phyloP scores from a whole-genome alignment of 129 eudicot genomes.

The Arctium lappa region DNA sequence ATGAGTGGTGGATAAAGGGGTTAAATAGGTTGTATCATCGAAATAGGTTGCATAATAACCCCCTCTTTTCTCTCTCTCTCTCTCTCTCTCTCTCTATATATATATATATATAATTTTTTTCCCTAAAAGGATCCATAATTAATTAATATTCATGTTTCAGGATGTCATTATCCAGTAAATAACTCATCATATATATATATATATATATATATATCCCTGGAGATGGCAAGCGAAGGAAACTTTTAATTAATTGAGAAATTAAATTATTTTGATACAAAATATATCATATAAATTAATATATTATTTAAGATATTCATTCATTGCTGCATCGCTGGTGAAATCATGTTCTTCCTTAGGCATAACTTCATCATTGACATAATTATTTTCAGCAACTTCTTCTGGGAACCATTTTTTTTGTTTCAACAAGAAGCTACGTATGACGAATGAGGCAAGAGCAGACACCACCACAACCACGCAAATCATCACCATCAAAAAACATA shows the following conservation, averaged over 20 bases:
- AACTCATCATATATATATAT: too few relatives aligned
- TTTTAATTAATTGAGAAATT: neutral
- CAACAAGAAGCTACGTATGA: slow-evolving; percentile 1
- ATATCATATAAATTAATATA: neutral
- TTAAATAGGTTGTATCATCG: too few relatives aligned
- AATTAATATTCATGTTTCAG: too few relatives aligned
- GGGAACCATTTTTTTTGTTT: neutral
- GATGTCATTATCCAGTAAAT: too few relatives aligned
- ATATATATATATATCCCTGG: too few relatives aligned
- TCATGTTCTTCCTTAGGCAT: neutral
- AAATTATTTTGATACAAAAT: neutral
- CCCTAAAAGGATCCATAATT: too few relatives aligned
- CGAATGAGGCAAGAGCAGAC: neutral
- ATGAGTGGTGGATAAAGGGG: too few relatives aligned
- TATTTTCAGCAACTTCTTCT: neutral
- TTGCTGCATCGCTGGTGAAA: neutral
- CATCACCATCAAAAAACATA: slow-evolving; percentile 18
- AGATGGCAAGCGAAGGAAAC: neutral
- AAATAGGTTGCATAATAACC: too few relatives aligned
- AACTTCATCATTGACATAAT: neutral
- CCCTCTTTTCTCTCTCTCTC: too few relatives aligned
- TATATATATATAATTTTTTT: too few relatives aligned
- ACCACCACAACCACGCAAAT: neutral
- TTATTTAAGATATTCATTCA: neutral
- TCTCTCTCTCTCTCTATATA: too few relatives aligned